phyloP scores from a whole-genome alignment of 768 basidiomycete species.

The Mycena pura region DNA sequence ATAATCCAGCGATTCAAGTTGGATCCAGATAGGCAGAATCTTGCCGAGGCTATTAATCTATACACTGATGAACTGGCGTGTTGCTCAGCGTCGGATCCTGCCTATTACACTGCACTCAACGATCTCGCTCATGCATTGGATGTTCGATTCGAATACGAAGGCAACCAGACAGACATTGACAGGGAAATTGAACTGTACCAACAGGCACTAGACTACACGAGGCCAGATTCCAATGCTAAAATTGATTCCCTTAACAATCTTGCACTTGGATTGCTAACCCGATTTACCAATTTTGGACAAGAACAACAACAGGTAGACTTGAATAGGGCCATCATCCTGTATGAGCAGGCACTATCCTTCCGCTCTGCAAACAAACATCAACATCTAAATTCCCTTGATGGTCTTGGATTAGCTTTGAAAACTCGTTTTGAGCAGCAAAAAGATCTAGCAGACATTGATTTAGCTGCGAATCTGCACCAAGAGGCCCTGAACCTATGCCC shows the following conservation, averaged over 20 bases:
- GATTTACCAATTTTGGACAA: not conserved
- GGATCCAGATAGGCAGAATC: not conserved
- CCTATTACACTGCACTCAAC: not conserved
- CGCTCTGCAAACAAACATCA: not conserved
- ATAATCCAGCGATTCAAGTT: not conserved
- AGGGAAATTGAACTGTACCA: not conserved
- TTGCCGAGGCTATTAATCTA: not conserved
- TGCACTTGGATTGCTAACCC: not conserved
- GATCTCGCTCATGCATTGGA: not conserved
- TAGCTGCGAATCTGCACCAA: not conserved
- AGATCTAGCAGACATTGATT: not conserved
- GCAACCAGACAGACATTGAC: not conserved
- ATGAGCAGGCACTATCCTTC: not conserved
- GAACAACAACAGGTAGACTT: not conserved
- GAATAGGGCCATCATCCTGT: not conserved
- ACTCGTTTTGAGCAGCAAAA: not conserved
- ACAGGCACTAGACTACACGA: not conserved
- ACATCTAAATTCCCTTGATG: not conserved
- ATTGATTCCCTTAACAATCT: not conserved
- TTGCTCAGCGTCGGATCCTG: not conserved
- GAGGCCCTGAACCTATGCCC: not conserved
- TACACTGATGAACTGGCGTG: not conserved
- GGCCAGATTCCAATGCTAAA: not conserved
- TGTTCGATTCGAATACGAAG: not conserved
- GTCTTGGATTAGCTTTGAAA: not conserved